Conservation (phyloP, 2,329 filamentous ascomycete species). For the Amylocarpus encephaloides region DNA sequence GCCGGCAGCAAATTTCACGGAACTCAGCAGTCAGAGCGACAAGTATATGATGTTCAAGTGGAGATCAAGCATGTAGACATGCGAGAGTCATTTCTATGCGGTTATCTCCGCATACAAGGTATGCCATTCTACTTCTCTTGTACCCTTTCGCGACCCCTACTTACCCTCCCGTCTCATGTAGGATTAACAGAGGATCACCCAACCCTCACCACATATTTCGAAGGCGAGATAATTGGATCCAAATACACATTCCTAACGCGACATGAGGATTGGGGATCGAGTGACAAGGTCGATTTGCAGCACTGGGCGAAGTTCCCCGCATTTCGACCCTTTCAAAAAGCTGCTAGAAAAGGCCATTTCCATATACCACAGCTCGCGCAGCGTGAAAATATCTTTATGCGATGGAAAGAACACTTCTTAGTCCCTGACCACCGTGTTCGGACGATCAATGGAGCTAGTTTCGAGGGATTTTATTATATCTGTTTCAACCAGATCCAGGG, state of each 20-base stretch:
- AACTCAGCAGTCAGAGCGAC: conserved; percentile 86
- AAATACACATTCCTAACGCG: conserved; percentile 93
- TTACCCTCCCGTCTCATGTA: conserved; percentile 33
- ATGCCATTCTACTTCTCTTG: neutral
- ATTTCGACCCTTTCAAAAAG: conserved; percentile 67
- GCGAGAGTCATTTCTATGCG: conserved; percentile 87
- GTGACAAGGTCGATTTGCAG: conserved; percentile 80
- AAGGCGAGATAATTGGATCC: conserved; percentile 93
- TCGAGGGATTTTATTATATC: conserved; percentile 98
- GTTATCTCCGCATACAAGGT: conserved; percentile 95
- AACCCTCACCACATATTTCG: conserved; percentile 96
- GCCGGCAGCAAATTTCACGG: conserved; percentile 84
- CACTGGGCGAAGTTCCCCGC: conserved; percentile 90
- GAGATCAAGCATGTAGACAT: conserved; percentile 96
- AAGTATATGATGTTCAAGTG: conserved; percentile 92
- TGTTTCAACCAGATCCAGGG: conserved; percentile 93
- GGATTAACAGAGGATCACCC: conserved; percentile 92
- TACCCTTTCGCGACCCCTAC: neutral
- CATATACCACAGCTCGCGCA: conserved; percentile 65
- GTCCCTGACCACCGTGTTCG: conserved; percentile 90
- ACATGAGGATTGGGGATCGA: conserved; percentile 86
- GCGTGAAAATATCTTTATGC: conserved; percentile 91
- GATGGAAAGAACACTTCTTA: conserved; percentile 98
- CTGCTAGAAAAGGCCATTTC: conserved; percentile 52
- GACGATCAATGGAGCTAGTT: conserved; percentile 89